These are phyloP conservation scores for Kitagawia praeruptora DNA, from an alignment of 129 eudicot genomes.

Conservation along the genomic window DNA sequence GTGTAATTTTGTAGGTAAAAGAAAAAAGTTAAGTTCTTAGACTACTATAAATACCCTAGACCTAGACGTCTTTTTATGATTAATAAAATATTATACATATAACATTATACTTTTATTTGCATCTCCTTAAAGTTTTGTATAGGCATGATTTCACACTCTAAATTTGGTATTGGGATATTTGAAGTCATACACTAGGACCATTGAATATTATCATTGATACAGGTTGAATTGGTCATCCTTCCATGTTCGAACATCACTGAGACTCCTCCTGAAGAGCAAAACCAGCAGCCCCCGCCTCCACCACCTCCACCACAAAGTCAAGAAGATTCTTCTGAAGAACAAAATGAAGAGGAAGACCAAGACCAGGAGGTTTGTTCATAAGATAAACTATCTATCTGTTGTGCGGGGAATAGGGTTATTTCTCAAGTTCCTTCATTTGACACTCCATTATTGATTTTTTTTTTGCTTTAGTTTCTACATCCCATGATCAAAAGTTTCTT, in stretches of 20 bases:
- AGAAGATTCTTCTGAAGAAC: slow-evolving; percentile 67
- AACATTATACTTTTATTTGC: background rate
- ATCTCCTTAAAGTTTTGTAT: background rate
- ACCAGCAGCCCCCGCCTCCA: slow-evolving; percentile 94
- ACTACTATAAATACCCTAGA: background rate
- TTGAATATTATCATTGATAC: slow-evolving; percentile 13
- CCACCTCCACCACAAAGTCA: slow-evolving; percentile 90
- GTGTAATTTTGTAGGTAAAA: too few species aligned
- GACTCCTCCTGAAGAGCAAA: slow-evolving; percentile 85
- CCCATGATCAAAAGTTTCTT: background rate
- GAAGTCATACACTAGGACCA: background rate
- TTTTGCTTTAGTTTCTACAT: background rate
- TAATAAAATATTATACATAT: too few species aligned
- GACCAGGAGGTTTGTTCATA: slow-evolving; percentile 46
- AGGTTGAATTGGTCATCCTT: slow-evolving; percentile 96
- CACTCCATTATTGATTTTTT: background rate
- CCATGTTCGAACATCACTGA: slow-evolving; percentile 79
- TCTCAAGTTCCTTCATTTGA: background rate
- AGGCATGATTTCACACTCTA: background rate
- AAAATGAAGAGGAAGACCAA: slow-evolving; percentile 63
- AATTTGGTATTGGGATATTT: background rate
- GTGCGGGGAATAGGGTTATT: background rate
- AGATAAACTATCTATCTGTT: slow-evolving; percentile 9
- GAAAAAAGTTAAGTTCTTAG: too few species aligned
- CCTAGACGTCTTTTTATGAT: background rate